Conservation (phyloP, 768 basidiomycete genomes). For the Agaricus sinodeliciosus region DNA sequence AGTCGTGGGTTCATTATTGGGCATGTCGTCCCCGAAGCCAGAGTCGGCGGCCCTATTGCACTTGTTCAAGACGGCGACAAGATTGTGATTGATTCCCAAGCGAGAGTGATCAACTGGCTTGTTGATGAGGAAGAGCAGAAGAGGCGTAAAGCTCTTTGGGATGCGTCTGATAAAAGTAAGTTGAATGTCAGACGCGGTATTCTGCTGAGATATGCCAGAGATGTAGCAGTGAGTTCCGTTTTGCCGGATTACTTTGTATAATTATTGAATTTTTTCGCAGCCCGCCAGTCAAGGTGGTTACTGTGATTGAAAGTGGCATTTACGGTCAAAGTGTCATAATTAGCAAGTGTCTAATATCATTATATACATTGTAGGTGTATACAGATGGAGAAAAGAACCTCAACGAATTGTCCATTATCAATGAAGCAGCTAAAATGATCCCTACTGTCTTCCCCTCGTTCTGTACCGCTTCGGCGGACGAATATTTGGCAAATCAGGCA, state of each 20-base stretch:
- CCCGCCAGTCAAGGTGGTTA: constrained; percentile 80
- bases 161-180: constrained; percentile 53
- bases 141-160: constrained; percentile 60
- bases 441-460: not conserved
- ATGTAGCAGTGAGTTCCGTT: constrained; percentile 68
- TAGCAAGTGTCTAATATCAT: not conserved
- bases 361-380: not conserved
- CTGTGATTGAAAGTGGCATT: constrained; percentile 48
- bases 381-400: not conserved
- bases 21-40: constrained; percentile 56
- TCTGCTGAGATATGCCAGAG: constrained; percentile 74
- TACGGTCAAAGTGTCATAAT: not conserved
- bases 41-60: constrained; percentile 81
- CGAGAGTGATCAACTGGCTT: constrained; percentile 62
- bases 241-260: not conserved
- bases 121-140: constrained; percentile 63
- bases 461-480: not conserved
- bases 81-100: constrained; percentile 67
- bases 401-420: not conserved
- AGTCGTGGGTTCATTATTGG: constrained; percentile 52
- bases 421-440: not conserved
- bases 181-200: constrained; percentile 71
- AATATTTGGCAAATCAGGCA: not conserved
- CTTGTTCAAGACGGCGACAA: constrained; percentile 79
- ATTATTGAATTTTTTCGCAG: constrained; percentile 28